Conservation (phyloP, 2,329 filamentous ascomycete species). For the Leptographium galeiforme region DNA sequence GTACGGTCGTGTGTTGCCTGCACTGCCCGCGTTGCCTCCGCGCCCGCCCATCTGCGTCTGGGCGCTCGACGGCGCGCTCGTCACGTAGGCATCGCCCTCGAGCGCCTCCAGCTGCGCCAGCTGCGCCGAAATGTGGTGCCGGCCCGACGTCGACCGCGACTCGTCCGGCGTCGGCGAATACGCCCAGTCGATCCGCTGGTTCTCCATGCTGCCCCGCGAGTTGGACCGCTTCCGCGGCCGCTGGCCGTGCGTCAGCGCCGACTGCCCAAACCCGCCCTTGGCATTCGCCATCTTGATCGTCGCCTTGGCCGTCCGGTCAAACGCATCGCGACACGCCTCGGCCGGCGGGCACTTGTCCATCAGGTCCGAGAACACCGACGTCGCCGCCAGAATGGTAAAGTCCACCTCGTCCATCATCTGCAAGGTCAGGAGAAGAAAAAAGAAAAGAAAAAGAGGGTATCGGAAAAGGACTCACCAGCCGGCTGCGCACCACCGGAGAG, state of each 20-base stretch:
- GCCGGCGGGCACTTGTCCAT: conserved; percentile 92
- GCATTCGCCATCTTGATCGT: conserved; percentile 91
- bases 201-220: conserved; percentile 15
- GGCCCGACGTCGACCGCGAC: conserved; percentile 9
- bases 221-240: conserved; percentile 14
- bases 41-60: conserved; percentile 6
- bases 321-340: conserved; percentile 87
- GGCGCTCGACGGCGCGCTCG: conserved; percentile 6
- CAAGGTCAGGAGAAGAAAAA: conserved; percentile 12
- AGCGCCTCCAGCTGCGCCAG: conserved; percentile 9
- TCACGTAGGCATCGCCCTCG: neutral
- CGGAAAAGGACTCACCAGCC: conserved; percentile 48
- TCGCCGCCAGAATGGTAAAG: conserved; percentile 85
- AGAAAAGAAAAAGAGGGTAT: neutral
- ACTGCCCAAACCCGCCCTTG: conserved; percentile 63
- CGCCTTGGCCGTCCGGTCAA: conserved; percentile 87
- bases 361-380: conserved; percentile 80
- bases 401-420: conserved; percentile 91
- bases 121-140: conserved; percentile 2
- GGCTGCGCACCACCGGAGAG: conserved; percentile 73
- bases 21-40: neutral
- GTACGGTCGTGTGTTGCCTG: conserved; percentile 5
- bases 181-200: conserved; percentile 9
- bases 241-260: neutral
- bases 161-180: conserved; percentile 1